phyloP scores from a whole-genome alignment of 2,329 filamentous ascomycete genomes.

The Fusarium sp. region DNA sequence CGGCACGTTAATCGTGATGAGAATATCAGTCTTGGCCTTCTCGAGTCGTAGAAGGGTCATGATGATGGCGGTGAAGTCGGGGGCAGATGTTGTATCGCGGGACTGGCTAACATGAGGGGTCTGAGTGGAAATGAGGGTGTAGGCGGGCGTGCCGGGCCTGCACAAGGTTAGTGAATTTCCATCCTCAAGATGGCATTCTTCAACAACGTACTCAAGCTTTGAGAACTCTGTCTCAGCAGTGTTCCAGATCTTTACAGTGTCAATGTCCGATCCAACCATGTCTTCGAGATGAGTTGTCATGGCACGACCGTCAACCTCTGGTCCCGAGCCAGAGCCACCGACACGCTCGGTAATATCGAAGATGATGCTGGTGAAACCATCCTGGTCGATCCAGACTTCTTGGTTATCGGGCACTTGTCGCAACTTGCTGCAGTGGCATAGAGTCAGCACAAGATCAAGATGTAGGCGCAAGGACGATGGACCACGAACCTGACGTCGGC shows the following conservation, averaged over 20 bases:
- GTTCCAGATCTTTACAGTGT: slow-evolving; percentile 77
- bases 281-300: slow-evolving; percentile 79
- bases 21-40: slow-evolving; percentile 82
- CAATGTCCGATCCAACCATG: slow-evolving; percentile 74
- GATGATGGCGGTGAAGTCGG: slow-evolving; percentile 81
- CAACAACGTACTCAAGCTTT: slow-evolving; percentile 65
- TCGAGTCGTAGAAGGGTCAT: slow-evolving; percentile 84
- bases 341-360: slow-evolving; percentile 92
- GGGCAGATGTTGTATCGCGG: slow-evolving; percentile 58
- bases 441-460: slow-evolving; percentile 21
- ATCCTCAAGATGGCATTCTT: too few species aligned
- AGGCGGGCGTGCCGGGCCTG: slow-evolving; percentile 68
- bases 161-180: slow-evolving; percentile 26
- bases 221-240: slow-evolving; percentile 73
- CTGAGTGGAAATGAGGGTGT: slow-evolving; percentile 79
- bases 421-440: slow-evolving; percentile 69
- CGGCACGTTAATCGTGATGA: slow-evolving; percentile 91
- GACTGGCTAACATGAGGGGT: slow-evolving; percentile 58
- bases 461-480: slow-evolving; percentile 21
- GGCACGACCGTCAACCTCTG: slow-evolving; percentile 78
- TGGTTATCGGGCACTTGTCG: slow-evolving; percentile 88
- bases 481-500: slow-evolving; percentile 77
- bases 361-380: slow-evolving; percentile 89
- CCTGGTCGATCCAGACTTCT: slow-evolving; percentile 89
- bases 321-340: slow-evolving; percentile 65